A percentile compares a stretch with the other conserved stretches of the same genome.
phyloP scores from a whole-genome alignment of 345 rosid genomes.

The Sisymbrium irio region DNA sequence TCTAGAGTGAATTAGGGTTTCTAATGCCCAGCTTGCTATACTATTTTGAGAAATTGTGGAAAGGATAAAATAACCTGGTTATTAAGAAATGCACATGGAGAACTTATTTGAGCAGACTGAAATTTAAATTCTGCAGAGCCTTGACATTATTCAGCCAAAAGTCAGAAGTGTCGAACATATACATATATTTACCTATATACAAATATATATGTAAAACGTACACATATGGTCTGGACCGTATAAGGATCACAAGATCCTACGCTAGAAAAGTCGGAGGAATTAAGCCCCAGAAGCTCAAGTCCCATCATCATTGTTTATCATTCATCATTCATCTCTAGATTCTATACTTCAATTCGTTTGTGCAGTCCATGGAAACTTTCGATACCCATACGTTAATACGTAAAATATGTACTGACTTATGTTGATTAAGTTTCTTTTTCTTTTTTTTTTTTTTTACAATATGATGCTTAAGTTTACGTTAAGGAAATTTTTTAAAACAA shows the following conservation, averaged over 20 bases:
- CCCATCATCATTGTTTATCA: slow-evolving; percentile 5
- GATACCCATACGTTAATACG: background rate
- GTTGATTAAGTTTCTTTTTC: background rate
- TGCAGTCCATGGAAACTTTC: slow-evolving; percentile 13
- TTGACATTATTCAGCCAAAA: slow-evolving; percentile 8
- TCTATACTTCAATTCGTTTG: background rate
- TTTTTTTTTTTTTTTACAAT: background rate
- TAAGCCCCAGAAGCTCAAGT: slow-evolving; percentile 15
- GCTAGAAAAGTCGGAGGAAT: background rate
- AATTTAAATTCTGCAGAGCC: slow-evolving; percentile 1
- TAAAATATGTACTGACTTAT: background rate
- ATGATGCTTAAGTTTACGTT: background rate
- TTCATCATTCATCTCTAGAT: slow-evolving; percentile 7
- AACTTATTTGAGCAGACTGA: slow-evolving; percentile 13
- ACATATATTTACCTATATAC: background rate
- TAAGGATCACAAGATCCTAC: slow-evolving; percentile 12
- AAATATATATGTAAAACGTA: background rate
- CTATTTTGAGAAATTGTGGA: background rate
- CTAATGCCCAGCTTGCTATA: background rate
- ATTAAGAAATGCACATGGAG: slow-evolving; percentile 5
- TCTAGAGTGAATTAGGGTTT: slow-evolving; percentile 24
- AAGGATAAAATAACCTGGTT: background rate
- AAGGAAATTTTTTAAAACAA: background rate
- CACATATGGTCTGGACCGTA: background rate
- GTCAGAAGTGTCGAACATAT: slow-evolving; percentile 9